These are phyloP conservation scores for Akanthomyces lecanii DNA, from an alignment of 2,329 filamentous ascomycete species.

Conservation along the genomic window DNA sequence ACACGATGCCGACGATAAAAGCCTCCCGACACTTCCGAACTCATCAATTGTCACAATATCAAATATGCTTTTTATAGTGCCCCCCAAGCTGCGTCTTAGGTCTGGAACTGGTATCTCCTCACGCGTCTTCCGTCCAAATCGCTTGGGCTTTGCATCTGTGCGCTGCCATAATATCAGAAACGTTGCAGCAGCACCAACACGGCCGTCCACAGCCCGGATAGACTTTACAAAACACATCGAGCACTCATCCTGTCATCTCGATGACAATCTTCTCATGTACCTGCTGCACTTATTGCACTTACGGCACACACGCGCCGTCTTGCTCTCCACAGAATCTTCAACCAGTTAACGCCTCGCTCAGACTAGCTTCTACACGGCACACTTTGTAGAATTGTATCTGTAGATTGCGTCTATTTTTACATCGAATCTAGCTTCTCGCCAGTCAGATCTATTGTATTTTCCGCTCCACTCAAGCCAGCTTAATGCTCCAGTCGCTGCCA, in stretches of 20 bases:
- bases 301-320: too few relatives aligned
- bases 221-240: background rate
- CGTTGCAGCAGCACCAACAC: background rate
- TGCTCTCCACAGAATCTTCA: too few relatives aligned
- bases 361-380: background rate
- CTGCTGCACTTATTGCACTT: too few relatives aligned
- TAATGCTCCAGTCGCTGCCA: slow-evolving; percentile 51
- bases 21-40: too few relatives aligned
- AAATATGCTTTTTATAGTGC: too few relatives aligned
- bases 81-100: too few relatives aligned
- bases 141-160: background rate
- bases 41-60: too few relatives aligned
- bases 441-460: background rate
- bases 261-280: background rate
- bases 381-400: background rate
- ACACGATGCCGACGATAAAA: too few relatives aligned
- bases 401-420: slow-evolving; percentile 11
- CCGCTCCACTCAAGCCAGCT: slow-evolving; percentile 24
- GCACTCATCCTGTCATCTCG: background rate
- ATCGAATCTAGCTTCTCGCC: background rate
- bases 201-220: background rate
- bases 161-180: background rate
- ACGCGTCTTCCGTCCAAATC: too few relatives aligned
- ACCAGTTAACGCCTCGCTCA: background rate
- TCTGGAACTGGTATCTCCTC: too few relatives aligned